Evolutionary conservation across 768 basidiomycete species (phyloP), one percentile per base, ranked within the genome.

Genomic region (Amanita phalloides): DNA sequence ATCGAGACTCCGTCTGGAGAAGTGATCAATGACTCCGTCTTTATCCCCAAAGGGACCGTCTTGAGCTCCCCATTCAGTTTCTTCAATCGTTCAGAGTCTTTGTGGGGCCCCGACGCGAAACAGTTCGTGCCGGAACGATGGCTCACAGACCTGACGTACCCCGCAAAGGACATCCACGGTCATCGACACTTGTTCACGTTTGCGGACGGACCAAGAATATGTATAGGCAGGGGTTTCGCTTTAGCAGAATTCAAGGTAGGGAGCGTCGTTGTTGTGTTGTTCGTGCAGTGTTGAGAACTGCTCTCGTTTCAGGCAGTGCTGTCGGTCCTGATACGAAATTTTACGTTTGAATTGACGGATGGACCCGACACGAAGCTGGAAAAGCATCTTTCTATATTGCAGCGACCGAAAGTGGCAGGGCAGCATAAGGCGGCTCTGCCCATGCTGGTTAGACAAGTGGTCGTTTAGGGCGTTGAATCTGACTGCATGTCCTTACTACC

Each of bases 31-130:
- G 57, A 66, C 41, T 59, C 57, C 10, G 56, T 76, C 20, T 54
- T 52, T 11, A 61, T 77, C n/a, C 53, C 73, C 1, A 67, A 69
- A 49, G 74, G 72, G 20, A 67, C 71, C 1, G 45, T 55, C 4
- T 55, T 79, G 11, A 61, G 62, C 5, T 58, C 73, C 4, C 69
- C 75, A 0, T 64, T 75, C 41, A 55, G 60, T 17, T 58, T 57
- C 44, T 64, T 79, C 28, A 77, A 79, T 56, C 56, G 62, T 10
- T 68, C 71, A 3, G 57, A 61, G 21, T 60, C 54, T 2, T 54
- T 74, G 21, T 79, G 75, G 71, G 78, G 79, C 4, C 46, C 62
- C 1, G 69, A 73, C 37, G 71, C 74, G n/a, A 66, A 60, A 25
- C 61, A 66, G 37, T 77, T 76, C 57, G 62, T 62, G 4, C 76